phyloP scores from a whole-genome alignment of 306 rosid species.

The Prunus dulcis region DNA sequence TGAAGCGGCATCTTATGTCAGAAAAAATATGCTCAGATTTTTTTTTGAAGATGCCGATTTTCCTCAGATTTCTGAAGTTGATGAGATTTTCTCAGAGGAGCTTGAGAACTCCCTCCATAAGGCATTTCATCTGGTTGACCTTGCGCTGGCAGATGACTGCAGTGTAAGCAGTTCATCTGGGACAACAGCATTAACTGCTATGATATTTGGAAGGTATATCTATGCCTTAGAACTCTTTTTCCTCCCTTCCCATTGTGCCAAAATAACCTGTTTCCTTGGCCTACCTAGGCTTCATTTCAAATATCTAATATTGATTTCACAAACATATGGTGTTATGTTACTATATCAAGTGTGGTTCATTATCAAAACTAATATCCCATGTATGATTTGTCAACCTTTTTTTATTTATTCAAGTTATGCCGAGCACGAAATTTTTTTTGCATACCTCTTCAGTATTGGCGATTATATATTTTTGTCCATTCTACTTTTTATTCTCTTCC shows the following conservation, averaged over 20 bases:
- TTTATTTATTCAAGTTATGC: not conserved
- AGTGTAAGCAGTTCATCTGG: slow-evolving; percentile 79
- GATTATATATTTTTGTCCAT: not conserved
- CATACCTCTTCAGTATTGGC: not conserved
- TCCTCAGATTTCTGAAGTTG: slow-evolving; percentile 62
- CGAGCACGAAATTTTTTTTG: no score
- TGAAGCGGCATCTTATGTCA: slow-evolving; percentile 89
- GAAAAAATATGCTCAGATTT: slow-evolving; percentile 66
- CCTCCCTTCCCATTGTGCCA: not conserved
- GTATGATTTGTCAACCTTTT: not conserved
- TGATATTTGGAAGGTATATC: slow-evolving; percentile 81
- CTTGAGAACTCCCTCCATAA: slow-evolving; percentile 57
- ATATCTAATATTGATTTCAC: not conserved
- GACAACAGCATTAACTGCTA: slow-evolving; percentile 84
- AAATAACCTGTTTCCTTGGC: not conserved
- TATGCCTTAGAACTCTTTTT: slow-evolving; percentile 6
- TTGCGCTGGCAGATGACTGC: slow-evolving; percentile 79
- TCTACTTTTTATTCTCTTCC: not conserved
- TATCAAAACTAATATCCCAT: not conserved
- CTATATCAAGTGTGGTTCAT: not conserved
- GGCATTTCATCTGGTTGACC: slow-evolving; percentile 78
- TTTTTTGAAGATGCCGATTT: slow-evolving; percentile 70
- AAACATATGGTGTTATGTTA: not conserved
- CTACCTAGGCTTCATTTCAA: not conserved
- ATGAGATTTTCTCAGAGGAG: slow-evolving; percentile 54